Evolutionary conservation across 2,329 filamentous ascomycete species (phyloP).

Genomic region (Botrytis byssoidea): DNA sequence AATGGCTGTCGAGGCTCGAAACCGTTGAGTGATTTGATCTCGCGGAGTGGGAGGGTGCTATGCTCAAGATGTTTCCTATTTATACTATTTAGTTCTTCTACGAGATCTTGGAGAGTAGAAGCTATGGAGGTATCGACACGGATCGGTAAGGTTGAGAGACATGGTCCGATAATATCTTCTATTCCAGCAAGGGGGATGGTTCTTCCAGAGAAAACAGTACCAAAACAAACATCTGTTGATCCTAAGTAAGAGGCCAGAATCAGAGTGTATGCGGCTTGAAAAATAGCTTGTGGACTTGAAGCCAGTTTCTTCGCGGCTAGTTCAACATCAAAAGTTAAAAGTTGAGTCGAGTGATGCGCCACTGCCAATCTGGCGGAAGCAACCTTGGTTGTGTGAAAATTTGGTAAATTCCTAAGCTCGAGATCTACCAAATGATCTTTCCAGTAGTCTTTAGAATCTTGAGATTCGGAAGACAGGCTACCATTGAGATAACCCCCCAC

Average conservation of each 20-base stretch:
- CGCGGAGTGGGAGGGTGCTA: constrained; percentile 60
- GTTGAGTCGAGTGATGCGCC: constrained; percentile 37
- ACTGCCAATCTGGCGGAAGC: constrained; percentile 36
- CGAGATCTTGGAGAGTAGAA: constrained; percentile 56
- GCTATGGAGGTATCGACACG: constrained; percentile 58
- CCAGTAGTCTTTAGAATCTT: constrained; percentile 64
- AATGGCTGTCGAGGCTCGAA: constrained; percentile 55
- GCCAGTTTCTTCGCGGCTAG: constrained; percentile 29
- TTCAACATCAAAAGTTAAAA: constrained; percentile 34
- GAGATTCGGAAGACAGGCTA: constrained; percentile 36
- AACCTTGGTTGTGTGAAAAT: constrained; percentile 48
- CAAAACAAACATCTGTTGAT: constrained; percentile 66
- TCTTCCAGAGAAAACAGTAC: constrained; percentile 78
- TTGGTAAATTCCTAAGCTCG: constrained; percentile 56
- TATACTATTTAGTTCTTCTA: constrained; percentile 60
- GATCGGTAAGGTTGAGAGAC: constrained; percentile 72
- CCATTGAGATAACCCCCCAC: constrained; percentile 47
- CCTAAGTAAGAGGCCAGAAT: constrained; percentile 66
- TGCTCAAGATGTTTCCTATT: constrained; percentile 67
- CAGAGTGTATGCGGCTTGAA: constrained; percentile 69
- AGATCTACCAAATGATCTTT: constrained; percentile 59
- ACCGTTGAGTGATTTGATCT: constrained; percentile 64
- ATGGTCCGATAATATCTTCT: constrained; percentile 76
- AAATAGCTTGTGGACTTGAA: constrained; percentile 64
- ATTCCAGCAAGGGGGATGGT: constrained; percentile 69